phyloP scores from a whole-genome alignment of 1,139 yeast genomes.

The Suhomyces bribrorum region DNA sequence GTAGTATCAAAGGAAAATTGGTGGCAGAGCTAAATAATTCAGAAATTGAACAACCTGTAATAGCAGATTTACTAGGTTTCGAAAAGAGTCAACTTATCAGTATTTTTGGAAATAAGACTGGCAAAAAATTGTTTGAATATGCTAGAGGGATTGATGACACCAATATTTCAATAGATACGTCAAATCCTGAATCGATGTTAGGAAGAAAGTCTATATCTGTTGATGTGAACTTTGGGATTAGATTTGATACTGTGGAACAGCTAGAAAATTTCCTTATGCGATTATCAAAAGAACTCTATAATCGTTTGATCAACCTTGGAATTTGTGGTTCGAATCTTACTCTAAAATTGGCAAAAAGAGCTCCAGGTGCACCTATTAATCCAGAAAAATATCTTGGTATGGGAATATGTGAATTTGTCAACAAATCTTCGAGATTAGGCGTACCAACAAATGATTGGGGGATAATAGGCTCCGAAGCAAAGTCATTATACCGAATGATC shows the following conservation, averaged over 20 bases:
- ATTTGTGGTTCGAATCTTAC: conserved; percentile 60
- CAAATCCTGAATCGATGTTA: conserved; percentile 44
- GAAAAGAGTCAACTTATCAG: conserved; percentile 38
- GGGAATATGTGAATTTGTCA: conserved; percentile 71
- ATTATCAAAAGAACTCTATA: conserved; percentile 59
- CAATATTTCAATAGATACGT: conserved; percentile 49
- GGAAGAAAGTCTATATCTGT: conserved; percentile 78
- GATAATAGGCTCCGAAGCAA: conserved; percentile 59
- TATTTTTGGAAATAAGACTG: conserved; percentile 69
- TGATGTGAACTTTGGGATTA: conserved; percentile 88
- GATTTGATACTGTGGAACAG: conserved; percentile 63
- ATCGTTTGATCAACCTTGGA: conserved; percentile 49
- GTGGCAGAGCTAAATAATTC: conserved; percentile 16
- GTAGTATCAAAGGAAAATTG: conserved; percentile 50
- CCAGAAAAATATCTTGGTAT: conserved; percentile 83
- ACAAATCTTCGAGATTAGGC: conserved; percentile 63
- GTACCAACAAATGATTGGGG: conserved; percentile 64
- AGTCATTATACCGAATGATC: conserved; percentile 55
- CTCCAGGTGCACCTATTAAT: conserved; percentile 64
- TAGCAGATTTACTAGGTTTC: conserved; percentile 39
- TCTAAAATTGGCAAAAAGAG: conserved; percentile 64
- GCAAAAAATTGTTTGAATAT: conserved; percentile 58
- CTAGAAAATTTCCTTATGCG: conserved; percentile 62
- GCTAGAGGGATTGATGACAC: conserved; percentile 70
- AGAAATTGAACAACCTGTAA: conserved; percentile 18